Conservation (phyloP, 2,329 filamentous ascomycete species). For the Catunica adiposa region DNA sequence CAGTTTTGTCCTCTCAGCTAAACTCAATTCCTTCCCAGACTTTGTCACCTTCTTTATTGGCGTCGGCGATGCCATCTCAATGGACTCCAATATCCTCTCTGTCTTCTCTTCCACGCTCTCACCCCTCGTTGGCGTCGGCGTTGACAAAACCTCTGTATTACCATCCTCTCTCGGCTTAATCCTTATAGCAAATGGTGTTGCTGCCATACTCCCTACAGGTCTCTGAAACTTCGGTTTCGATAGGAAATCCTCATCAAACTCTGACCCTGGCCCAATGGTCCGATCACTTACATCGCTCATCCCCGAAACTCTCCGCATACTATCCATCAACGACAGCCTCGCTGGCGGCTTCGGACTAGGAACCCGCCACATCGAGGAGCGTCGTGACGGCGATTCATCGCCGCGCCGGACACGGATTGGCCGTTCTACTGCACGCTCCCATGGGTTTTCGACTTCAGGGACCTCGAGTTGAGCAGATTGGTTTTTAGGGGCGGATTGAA, state of each 20-base stretch:
- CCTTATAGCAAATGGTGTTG: not conserved
- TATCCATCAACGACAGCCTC: constrained; percentile 1
- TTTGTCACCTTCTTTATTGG: constrained; percentile 31
- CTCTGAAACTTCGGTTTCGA: not conserved
- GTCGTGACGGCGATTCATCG: constrained; percentile 9
- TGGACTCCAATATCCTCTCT: constrained; percentile 38
- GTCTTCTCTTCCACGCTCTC: constrained; percentile 33
- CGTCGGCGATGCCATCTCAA: constrained; percentile 39
- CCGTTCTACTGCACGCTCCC: constrained; percentile 6
- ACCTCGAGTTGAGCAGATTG: not conserved
- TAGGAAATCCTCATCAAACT: not conserved
- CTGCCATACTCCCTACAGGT: not conserved
- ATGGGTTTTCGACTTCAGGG: not conserved
- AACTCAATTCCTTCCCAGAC: constrained; percentile 39
- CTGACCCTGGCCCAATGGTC: not conserved
- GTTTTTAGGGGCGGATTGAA: not conserved
- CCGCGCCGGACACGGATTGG: constrained; percentile 11
- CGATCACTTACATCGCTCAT: not conserved
- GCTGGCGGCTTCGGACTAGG: constrained; percentile 8
- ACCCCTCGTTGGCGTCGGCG: not conserved
- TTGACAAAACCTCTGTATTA: not conserved
- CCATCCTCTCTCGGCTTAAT: not conserved
- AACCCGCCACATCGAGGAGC: not conserved
- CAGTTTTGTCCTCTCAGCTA: constrained; percentile 64
- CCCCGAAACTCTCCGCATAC: not conserved